A percentile compares a stretch with the other conserved stretches of the same genome.
These are phyloP conservation scores for Boletus coccyginus DNA, from an alignment of 768 basidiomycete species.

Conservation along the genomic window DNA sequence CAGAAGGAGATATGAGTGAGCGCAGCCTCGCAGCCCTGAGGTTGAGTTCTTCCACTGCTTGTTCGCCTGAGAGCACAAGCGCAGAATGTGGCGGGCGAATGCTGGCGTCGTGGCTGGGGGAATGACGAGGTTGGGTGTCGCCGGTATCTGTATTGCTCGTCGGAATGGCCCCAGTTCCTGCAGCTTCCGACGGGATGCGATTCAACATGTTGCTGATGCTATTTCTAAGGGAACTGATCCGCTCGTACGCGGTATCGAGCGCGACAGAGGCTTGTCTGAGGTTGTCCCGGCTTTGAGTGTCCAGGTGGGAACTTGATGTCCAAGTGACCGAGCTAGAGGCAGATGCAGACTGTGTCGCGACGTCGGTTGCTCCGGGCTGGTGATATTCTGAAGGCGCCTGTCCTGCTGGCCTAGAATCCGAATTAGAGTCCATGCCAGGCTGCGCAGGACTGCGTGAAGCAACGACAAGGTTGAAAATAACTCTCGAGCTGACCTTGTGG, in stretches of 20 bases:
- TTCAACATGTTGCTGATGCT: constrained; percentile 44
- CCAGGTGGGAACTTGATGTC: constrained; percentile 11
- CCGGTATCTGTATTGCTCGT: constrained; percentile 1
- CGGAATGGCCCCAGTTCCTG: constrained; percentile 6
- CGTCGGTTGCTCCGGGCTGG: constrained; percentile 11
- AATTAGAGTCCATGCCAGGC: constrained; percentile 21
- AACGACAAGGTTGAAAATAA: not conserved
- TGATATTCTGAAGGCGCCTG: constrained; percentile 13
- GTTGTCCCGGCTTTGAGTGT: constrained; percentile 33
- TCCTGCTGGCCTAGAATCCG: constrained; percentile 8
- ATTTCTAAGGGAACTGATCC: constrained; percentile 53
- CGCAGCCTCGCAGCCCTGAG: constrained; percentile 28
- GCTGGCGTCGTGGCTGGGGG: constrained; percentile 17
- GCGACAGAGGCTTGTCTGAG: constrained; percentile 52
- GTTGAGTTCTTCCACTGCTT: constrained; percentile 27
- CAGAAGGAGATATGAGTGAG: constrained; percentile 28
- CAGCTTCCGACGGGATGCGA: constrained; percentile 37
- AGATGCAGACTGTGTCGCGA: constrained; percentile 5
- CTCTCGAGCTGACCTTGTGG: not conserved
- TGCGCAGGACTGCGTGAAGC: constrained; percentile 1
- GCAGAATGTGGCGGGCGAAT: constrained; percentile 32
- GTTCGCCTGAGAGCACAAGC: constrained; percentile 29
- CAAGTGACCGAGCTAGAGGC: constrained; percentile 9
- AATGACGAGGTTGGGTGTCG: constrained; percentile 7
- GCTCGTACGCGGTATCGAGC: constrained; percentile 52